Evolutionary conservation across 2,329 filamentous ascomycete genomes (phyloP), one percentile per base, ranked within the genome.

Genomic region (Ophiostoma triangulosporum): DNA sequence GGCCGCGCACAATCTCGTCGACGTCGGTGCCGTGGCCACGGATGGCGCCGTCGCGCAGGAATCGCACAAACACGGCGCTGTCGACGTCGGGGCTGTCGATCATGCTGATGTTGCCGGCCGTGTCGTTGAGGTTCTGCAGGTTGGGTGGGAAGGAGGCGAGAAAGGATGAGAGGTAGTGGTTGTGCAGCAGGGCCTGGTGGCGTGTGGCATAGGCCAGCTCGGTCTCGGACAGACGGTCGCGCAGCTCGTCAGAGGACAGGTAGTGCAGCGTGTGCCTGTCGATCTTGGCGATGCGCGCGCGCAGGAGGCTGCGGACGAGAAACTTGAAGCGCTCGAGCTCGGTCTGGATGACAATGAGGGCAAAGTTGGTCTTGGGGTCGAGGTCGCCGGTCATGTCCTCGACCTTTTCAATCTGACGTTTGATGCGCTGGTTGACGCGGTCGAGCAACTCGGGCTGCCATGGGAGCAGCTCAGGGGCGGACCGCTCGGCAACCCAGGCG

Each of bases 251-350:
- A 48, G 72, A 73, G 46, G 74, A 79, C 53, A 87, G 76, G 65
- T 89, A 86, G 67, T 91, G 80, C 24, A 89, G 75, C 3, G 86
- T 79, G 64, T 88, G 79, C 60, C 78, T 78, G 69, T 93, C 86
- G 60, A 94, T 86, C 83, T 98, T 97, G 52, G 86, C 81, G 54
- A 97, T 82, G n/a, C 93, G 77, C 9, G 86, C 83, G 52, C 94
- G 78, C 54, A 98, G 69, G 59, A 91, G 84, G 59, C 86, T 85
- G 57, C 93, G 78, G 17, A 97, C 78, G 22, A 98, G 75, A 64
- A 89, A 98, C 70, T 95, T 95, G 69, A 87, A 94, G 46, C 93
- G 77, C 66, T 96, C 90, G 53, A 98, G 78, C 70, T 98, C 93
- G 6, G 94, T 97, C 72, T 98, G 93, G 53, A 96, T 83, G 57